Conservation (phyloP, 129 eudicot genomes). For the Lonicera japonica region DNA sequence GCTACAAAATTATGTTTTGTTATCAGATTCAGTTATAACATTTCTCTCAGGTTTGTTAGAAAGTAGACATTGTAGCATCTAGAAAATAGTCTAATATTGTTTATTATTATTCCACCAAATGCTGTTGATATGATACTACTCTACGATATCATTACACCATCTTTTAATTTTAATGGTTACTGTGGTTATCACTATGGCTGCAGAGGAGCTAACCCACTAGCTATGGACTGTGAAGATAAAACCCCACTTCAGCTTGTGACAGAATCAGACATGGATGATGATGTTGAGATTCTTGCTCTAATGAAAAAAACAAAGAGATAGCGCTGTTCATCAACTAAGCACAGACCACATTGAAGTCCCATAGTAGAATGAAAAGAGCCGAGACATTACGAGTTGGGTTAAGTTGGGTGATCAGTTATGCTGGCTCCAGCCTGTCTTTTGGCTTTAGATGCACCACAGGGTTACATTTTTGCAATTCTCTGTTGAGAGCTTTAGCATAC, state of each 20-base stretch:
- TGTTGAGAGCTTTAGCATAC: background rate
- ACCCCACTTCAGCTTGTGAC: constrained; percentile 52
- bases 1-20: too few relatives aligned
- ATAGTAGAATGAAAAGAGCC: too few relatives aligned
- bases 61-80: too few relatives aligned
- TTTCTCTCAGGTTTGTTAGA: too few relatives aligned
- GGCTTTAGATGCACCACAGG: background rate
- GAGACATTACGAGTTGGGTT: background rate
- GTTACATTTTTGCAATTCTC: background rate
- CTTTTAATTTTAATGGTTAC: background rate
- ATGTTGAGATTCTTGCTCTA: constrained; percentile 60
- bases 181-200: background rate
- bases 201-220: constrained; percentile 78
- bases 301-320: constrained; percentile 44
- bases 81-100: too few relatives aligned
- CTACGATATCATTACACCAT: too few relatives aligned
- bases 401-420: background rate
- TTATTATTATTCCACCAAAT: too few relatives aligned
- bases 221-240: constrained; percentile 44
- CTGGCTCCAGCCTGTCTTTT: background rate
- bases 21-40: too few relatives aligned
- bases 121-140: too few relatives aligned
- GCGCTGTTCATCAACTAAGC: constrained; percentile 4
- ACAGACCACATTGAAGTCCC: background rate
- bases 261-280: constrained; percentile 53